Evolutionary conservation across 768 basidiomycete species (phyloP), one percentile per base, ranked within the genome.

Genomic region (Pilatotrama ljubarskyi): DNA sequence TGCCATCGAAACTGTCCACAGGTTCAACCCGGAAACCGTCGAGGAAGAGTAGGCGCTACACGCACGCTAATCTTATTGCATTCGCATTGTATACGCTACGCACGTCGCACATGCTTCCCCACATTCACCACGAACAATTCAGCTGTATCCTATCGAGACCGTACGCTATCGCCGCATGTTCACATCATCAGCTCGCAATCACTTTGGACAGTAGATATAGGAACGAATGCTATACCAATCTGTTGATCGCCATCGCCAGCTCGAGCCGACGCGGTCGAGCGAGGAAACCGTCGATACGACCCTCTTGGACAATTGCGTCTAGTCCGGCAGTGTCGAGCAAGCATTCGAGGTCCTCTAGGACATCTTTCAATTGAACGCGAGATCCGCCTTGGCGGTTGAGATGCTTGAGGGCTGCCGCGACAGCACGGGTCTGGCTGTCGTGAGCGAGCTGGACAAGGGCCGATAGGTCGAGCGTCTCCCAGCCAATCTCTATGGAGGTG

Each of bases 1-100:
- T 55, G 84, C 91, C 52, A 87, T 94, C 56, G 84, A 90, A 61
- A 93, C 93, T 11, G 91, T 92, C 43, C 87, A 88, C 63, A 84
- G 91, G 37, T 84, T 84, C 57, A 72, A 78, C 48, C 61, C 64
- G 10, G 58, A 62, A 43, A 50, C 20, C 20, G 37, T 63, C 41
- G 51, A 57, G 41, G 63, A 65, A 8, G 57, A 36, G 41, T 55
- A 54, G 47, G 26, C 29, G 15, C 29, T 5, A 29, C 18, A 35
- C 24, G 20, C 25, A 37, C 20, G 2, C 43, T 24, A n/a, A 55
- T 47, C 22, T 48, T 44, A 35, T 42, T 37, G 25, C 55, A 36
- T 32, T 18, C 5, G 35, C n/a, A 18, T 38, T 20, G n/a, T 22
- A 40, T 40, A 14, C 13, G 38, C 13, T 40, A 40, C n/a, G 38